A percentile compares a stretch with the other conserved stretches of the same genome.
Evolutionary conservation across 192 early-diverging fungal species (phyloP).

Genomic region (Haplosporangium gracile): DNA sequence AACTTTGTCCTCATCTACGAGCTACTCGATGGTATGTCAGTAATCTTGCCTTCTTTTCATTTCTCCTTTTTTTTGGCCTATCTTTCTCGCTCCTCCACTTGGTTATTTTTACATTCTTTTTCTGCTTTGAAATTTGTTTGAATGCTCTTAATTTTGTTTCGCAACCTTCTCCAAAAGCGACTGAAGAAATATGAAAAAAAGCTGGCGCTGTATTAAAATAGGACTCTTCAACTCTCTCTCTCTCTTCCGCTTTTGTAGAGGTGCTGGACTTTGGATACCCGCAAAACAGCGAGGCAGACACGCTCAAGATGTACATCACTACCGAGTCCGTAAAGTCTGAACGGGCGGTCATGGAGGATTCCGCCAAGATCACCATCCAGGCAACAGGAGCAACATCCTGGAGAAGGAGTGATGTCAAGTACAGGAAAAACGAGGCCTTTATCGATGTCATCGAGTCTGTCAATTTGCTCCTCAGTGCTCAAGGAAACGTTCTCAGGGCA

Average conservation of each 20-base stretch:
- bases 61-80: not conserved
- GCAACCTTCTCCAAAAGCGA: not conserved
- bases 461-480: slow-evolving; percentile 88
- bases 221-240: not conserved
- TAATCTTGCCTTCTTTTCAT: not conserved
- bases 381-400: slow-evolving; percentile 96
- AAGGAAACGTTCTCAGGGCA: slow-evolving; percentile 85
- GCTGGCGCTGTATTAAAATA: not conserved
- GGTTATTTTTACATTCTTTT: not conserved
- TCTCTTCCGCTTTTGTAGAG: slow-evolving; percentile 56
- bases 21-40: slow-evolving; percentile 74
- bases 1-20: slow-evolving; percentile 93
- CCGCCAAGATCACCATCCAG: slow-evolving; percentile 92
- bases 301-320: slow-evolving; percentile 88
- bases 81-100: not conserved
- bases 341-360: slow-evolving; percentile 67
- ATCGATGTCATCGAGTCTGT: slow-evolving; percentile 99
- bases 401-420: slow-evolving; percentile 93
- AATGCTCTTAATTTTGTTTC: not conserved
- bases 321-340: slow-evolving; percentile 89
- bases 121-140: not conserved
- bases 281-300: slow-evolving; percentile 87
- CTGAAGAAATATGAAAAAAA: not conserved
- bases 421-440: slow-evolving; percentile 96
- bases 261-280: slow-evolving; percentile 91